Percentiles rank a stretch among this genome's conserved stretches.
phyloP scores from a whole-genome alignment of 2,329 filamentous ascomycete species.

The Botryotinia globosa region DNA sequence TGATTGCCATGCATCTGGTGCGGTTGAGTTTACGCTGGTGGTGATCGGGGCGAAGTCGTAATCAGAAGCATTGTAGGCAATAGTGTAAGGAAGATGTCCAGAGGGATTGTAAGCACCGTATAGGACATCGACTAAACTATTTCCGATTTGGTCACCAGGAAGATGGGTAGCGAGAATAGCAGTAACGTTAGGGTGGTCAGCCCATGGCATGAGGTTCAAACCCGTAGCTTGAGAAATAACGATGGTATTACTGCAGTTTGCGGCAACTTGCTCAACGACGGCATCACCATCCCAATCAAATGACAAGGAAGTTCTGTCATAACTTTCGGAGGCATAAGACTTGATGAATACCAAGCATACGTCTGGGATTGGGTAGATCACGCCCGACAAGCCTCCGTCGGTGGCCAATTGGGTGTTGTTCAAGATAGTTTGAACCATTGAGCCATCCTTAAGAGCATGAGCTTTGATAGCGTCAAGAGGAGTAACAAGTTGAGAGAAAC shows the following conservation, averaged over 20 bases:
- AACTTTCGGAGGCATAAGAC: conserved; percentile 68
- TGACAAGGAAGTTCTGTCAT: conserved; percentile 48
- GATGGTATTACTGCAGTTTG: conserved; percentile 56
- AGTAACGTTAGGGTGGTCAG: conserved; percentile 57
- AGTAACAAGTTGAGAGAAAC: conserved; percentile 45
- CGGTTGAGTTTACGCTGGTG: conserved; percentile 39
- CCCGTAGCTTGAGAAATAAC: conserved; percentile 65
- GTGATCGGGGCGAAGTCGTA: conserved; percentile 49
- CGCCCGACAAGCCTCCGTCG: conserved; percentile 21
- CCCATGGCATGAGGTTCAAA: conserved; percentile 60
- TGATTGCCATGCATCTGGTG: conserved; percentile 25
- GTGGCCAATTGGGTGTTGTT: conserved; percentile 43
- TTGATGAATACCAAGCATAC: conserved; percentile 68
- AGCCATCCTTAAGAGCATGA: conserved; percentile 46
- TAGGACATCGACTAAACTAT: conserved; percentile 58
- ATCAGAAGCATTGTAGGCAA: conserved; percentile 53
- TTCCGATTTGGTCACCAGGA: conserved; percentile 59
- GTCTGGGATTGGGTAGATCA: conserved; percentile 50
- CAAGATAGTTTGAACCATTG: conserved; percentile 52
- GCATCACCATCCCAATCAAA: conserved; percentile 26
- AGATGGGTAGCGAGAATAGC: conserved; percentile 58
- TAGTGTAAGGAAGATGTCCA: conserved; percentile 60
- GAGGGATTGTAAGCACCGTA: conserved; percentile 58
- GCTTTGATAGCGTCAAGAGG: conserved; percentile 54
- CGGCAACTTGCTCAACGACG: conserved; percentile 44